Evolutionary conservation across 345 rosid genomes (phyloP).

Genomic region (Mangifera indica): DNA sequence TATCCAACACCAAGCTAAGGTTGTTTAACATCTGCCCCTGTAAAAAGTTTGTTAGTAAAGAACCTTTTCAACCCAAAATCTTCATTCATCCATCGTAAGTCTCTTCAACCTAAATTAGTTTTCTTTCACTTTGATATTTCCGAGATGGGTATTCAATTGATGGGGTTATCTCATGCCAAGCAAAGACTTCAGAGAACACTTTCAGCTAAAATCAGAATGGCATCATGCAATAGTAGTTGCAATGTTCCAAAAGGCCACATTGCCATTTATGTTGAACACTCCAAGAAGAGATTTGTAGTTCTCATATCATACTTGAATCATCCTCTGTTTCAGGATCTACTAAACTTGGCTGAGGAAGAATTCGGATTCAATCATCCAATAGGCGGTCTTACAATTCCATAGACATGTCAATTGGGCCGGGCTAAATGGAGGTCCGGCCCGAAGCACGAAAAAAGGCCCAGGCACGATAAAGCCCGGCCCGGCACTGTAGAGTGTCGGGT

Average conservation of each 20-base stretch:
- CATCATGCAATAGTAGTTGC: constrained; percentile 28
- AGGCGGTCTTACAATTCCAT: constrained; percentile 81
- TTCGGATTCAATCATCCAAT: constrained; percentile 76
- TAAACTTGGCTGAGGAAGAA: constrained; percentile 68
- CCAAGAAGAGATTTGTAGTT: constrained; percentile 57
- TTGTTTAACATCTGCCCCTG: constrained; percentile 7
- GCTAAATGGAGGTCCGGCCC: too few species aligned
- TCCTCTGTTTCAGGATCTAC: constrained; percentile 57
- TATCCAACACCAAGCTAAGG: neutral
- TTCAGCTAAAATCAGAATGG: constrained; percentile 41
- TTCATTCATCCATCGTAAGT: constrained; percentile 8
- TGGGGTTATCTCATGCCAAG: constrained; percentile 61
- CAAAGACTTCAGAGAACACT: constrained; percentile 70
- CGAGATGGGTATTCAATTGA: constrained; percentile 53
- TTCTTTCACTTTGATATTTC: too few species aligned
- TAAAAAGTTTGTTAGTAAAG: constrained; percentile 19
- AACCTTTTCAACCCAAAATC: constrained; percentile 24
- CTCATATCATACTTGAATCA: constrained; percentile 69
- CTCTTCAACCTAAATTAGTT: neutral
- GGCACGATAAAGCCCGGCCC: too few species aligned
- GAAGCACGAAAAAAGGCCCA: too few species aligned
- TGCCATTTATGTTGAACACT: constrained; percentile 53
- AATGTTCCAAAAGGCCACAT: constrained; percentile 55
- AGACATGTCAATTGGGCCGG: too few species aligned
- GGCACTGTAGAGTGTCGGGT: too few species aligned